These are phyloP conservation scores for Fusarium sp. DNA, from an alignment of 2,329 filamentous ascomycete genomes.

Conservation along the genomic window DNA sequence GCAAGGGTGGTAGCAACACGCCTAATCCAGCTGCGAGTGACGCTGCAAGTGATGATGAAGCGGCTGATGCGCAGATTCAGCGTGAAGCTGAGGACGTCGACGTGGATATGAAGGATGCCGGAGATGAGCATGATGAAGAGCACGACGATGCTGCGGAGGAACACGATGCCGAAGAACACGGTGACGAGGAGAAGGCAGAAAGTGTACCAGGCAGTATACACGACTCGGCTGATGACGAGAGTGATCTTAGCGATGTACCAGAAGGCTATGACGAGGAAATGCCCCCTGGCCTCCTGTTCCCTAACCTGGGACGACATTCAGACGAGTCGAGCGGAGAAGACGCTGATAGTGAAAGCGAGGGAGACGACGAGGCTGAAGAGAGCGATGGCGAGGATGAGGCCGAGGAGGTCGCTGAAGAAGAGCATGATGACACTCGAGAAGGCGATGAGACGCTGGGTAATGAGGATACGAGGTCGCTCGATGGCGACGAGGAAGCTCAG, in stretches of 20 bases:
- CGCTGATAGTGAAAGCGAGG: slow-evolving; percentile 51
- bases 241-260: slow-evolving; percentile 73
- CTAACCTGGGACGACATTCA: slow-evolving; percentile 54
- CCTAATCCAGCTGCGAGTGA: slow-evolving; percentile 53
- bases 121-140: slow-evolving; percentile 42
- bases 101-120: slow-evolving; percentile 59
- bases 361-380: slow-evolving; percentile 44
- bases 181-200: slow-evolving; percentile 47
- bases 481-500: slow-evolving; percentile 28
- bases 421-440: slow-evolving; percentile 16
- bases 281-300: slow-evolving; percentile 64
- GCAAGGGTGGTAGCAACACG: slow-evolving; percentile 57
- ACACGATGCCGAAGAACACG: slow-evolving; percentile 53
- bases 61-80: slow-evolving; percentile 54
- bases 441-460: slow-evolving; percentile 32
- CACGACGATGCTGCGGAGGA: slow-evolving; percentile 46
- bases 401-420: slow-evolving; percentile 31
- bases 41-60: slow-evolving; percentile 55
- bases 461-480: slow-evolving; percentile 34
- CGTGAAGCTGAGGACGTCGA: slow-evolving; percentile 51
- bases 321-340: slow-evolving; percentile 52
- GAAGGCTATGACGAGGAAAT: slow-evolving; percentile 68
- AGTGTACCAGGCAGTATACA: slow-evolving; percentile 65
- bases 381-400: slow-evolving; percentile 35
- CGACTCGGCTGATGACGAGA: slow-evolving; percentile 75